Evolutionary conservation across 352 stramenopile genomes (phyloP), one percentile per base, ranked within the genome.

Genomic region (Phytophthora pluvialis): DNA sequence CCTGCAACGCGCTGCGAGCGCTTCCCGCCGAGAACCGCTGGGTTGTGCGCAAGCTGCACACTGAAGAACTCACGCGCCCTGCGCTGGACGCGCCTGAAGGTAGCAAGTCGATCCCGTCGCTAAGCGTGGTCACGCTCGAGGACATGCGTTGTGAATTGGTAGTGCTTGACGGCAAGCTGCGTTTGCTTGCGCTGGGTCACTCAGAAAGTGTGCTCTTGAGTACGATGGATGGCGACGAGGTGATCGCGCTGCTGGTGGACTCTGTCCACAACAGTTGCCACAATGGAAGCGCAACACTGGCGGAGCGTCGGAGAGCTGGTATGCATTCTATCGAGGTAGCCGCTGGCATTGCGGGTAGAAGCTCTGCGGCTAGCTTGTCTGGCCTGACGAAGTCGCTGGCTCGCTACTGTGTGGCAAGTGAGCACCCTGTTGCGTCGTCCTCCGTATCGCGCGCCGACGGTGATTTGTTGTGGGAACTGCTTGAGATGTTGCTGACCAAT

Each of bases 11-110:
- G 10, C 60, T 93, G 26, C 55, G 72, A 13, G 61, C 74, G 5
- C 61, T 81, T 3, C 76, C 81, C 4, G 57, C 60, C 21, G 60
- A 80, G 33, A 90, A 81, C 31, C 81, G 71, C 6, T 91, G 85
- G 83, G 64, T 92, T 40, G 80, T 91, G 42, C 81, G 83, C n/a
- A 91, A 91, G 49, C 62, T 87, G 15, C 81, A 91, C 58, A 73
- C 72, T 0, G 81, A 91, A 63, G 85, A 91, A 39, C 72, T 79
- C 12, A 62, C 72, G 16, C 33, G 53, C 12, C 21, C 47, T 10
- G 52, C 45, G 4, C 32, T 65, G 4, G 44, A 65, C 29, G 35
- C 21, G 38, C 29, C 53, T 21, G 63, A 73, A 51, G 18, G n/a
- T 10, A 53, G 7, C 36, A 60, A 29, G 9, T 48, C 49, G 26